These are phyloP conservation scores for Ceratobasidium sp. DNA, from an alignment of 1,284 basidiomycete species.

Conservation along the genomic window DNA sequence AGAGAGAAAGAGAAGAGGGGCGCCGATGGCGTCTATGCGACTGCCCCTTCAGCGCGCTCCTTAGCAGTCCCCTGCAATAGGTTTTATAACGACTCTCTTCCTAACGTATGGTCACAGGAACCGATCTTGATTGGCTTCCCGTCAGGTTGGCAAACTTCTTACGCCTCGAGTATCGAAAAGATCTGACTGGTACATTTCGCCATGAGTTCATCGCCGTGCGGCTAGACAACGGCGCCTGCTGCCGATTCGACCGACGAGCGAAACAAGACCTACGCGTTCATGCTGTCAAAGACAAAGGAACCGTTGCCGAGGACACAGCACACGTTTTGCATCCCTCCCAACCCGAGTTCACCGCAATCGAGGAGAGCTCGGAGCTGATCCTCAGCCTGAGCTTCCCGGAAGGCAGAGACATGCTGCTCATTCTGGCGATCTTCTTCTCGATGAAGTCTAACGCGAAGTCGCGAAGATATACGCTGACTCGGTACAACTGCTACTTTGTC, in stretches of 20 bases:
- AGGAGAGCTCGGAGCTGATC: not conserved
- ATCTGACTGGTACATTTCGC: not conserved
- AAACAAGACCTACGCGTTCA: not conserved
- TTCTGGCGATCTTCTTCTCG: slow-evolving; percentile 18
- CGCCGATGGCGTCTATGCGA: too few relatives aligned
- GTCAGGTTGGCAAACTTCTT: not conserved
- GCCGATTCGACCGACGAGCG: slow-evolving; percentile 32
- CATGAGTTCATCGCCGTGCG: slow-evolving; percentile 32
- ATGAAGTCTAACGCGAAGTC: slow-evolving; percentile 10
- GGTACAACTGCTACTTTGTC: slow-evolving; percentile 44
- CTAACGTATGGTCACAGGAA: not conserved
- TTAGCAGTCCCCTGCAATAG: not conserved
- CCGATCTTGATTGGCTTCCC: slow-evolving; percentile 9
- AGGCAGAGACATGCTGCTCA: slow-evolving; percentile 9
- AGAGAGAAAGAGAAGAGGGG: too few relatives aligned
- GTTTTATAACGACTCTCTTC: not conserved
- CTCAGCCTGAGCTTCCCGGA: slow-evolving; percentile 5
- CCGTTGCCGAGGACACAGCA: slow-evolving; percentile 11
- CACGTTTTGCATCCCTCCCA: not conserved
- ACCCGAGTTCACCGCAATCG: not conserved
- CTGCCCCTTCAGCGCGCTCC: not conserved
- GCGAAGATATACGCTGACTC: not conserved
- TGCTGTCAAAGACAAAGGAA: slow-evolving; percentile 8
- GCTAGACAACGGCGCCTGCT: slow-evolving; percentile 1
- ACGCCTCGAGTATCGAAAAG: slow-evolving; percentile 28